A percentile compares a stretch with the other conserved stretches of the same genome.
phyloP scores from a whole-genome alignment of 371 early-diverging fungal species.

The Mucor ambiguus region DNA sequence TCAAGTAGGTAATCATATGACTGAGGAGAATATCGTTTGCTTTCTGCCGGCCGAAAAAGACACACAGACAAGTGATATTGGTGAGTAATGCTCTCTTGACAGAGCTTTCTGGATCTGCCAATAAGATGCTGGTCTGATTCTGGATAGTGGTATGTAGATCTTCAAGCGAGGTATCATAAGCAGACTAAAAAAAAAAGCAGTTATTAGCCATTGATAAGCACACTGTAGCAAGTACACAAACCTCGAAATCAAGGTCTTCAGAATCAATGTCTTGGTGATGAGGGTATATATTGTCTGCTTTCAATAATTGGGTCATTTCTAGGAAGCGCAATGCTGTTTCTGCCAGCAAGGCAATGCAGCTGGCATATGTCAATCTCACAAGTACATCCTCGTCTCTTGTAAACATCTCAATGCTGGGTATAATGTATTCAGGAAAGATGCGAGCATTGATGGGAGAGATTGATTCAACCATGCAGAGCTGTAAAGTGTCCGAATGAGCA shows the following conservation, averaged over 20 bases:
- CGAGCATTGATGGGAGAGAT: conserved; percentile 82
- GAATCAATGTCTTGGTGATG: conserved; percentile 60
- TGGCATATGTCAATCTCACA: conserved; percentile 85
- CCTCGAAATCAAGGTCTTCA: conserved; percentile 63
- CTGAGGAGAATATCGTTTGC: conserved; percentile 84
- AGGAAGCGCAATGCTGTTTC: conserved; percentile 78
- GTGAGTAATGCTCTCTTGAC: conserved; percentile 80
- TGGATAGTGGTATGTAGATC: conserved; percentile 77
- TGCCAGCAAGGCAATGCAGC: conserved; percentile 77
- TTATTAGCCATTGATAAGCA: too few relatives aligned
- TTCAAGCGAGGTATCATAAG: conserved; percentile 72
- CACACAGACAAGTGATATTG: conserved; percentile 78
- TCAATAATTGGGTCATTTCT: conserved; percentile 71
- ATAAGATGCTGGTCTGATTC: conserved; percentile 67
- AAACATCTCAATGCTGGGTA: conserved; percentile 75
- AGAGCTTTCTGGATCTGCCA: conserved; percentile 71
- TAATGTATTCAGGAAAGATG: conserved; percentile 89
- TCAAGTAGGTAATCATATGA: conserved; percentile 95
- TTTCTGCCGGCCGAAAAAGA: conserved; percentile 84
- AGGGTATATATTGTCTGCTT: conserved; percentile 56
- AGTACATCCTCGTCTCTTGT: conserved; percentile 72
- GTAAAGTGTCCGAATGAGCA: too few relatives aligned
- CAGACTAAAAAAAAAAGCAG: conserved; percentile 43
- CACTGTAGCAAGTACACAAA: not conserved
- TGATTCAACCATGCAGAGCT: conserved; percentile 77